Evolutionary conservation across 768 basidiomycete species (phyloP), one percentile per base, ranked within the genome.

Genomic region (Tulasnella sp.): DNA sequence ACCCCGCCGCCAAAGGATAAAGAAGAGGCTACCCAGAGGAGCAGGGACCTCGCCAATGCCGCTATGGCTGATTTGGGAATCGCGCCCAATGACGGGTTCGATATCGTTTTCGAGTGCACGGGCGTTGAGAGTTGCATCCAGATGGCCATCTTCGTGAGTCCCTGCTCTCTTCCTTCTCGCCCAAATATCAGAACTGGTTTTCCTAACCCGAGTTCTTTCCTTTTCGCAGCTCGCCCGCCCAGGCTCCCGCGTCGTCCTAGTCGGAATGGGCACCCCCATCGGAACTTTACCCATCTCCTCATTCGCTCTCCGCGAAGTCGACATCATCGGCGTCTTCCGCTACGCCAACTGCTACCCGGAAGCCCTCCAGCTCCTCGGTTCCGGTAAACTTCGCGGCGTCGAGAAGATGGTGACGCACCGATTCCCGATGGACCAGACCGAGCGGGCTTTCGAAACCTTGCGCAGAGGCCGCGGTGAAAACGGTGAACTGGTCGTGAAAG

Each of bases 241-340:
- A 22, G 96, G 96, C 71, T 93, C 94, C 71, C 94, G 92, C 81
- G 93, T 97, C 75, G 91, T 94, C 87, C 92, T 95, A 80, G 89
- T 99, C 79, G 97, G 97, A 29, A 99, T 99, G 97, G 97, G 97
- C 79, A 89, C 94, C 19, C 88, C 91, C 77, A 91, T 91, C 80
- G 88, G 91, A 76, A 86, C 87, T 78, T 86, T 97, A 74, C 97
- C 97, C n/a, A 87, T 96, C 76, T 91, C 91, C 58, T 86, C 88
- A 37, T 93, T 95, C 52, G 91, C 93, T 19, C 83, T 91, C 76
- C 90, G 96, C 72, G 96, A 97, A 83, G 93, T 98, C 77, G 95
- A 98, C 83, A 89, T 98, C 80, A 89, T 90, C 78, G 96, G 96
- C 79, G 93, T 92, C 45, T 97, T 97, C 81, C 79, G 83, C 74